Evolutionary conservation across 495 filamentous ascomycete genomes (phyloP), one percentile per base, ranked within the genome.

Genomic region (Hypoxylon rickii): DNA sequence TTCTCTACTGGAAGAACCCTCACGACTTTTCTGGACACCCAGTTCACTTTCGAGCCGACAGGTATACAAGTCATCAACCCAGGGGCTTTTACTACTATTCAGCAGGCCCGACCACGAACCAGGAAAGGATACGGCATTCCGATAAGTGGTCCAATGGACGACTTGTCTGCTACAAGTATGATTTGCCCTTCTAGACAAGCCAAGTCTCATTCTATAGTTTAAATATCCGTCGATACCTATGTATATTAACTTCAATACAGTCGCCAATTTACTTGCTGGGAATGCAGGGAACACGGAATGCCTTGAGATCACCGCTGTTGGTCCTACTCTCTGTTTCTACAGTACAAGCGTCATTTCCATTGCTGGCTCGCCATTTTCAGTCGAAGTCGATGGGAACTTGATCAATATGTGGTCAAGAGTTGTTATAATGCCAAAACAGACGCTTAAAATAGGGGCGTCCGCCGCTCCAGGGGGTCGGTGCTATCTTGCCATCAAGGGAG

Each of bases 401-500:
- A 49, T 2, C 4, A 22, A 39, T 22, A 60, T 83, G 77, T 86
- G 83, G 83, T 75, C 79, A 6, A 70, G 76, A 32, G 49, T 81
- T 2, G 63, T 68, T 8, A 67, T 86, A 29, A 67, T 72, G 33
- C 71, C 75, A 19, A 79, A 81, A 3, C 79, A 86, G 47, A 74
- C 51, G 32, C 62, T 86, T 17, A 81, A 76, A 31, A 77, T 87
- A 40, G 83, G 81, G 10, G 79, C 77, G 33, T 73, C 50, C 26
- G 20, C 24, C 20, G 74, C 69, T 19, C 71, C 73, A 15, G 83
- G 82, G 2, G 83, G 78, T 47, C 73, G 82, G 47, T 70, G 73
- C 8, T 87, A 87, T 59, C 71, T 86, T n/a, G 81, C 81, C 3
- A 69, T 86, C 5, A 72, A 72, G 43, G 83, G 84, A 5, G 84